Evolutionary conservation across 2,329 filamentous ascomycete species (phyloP).

Genomic region (Furcasterigmium sp.): DNA sequence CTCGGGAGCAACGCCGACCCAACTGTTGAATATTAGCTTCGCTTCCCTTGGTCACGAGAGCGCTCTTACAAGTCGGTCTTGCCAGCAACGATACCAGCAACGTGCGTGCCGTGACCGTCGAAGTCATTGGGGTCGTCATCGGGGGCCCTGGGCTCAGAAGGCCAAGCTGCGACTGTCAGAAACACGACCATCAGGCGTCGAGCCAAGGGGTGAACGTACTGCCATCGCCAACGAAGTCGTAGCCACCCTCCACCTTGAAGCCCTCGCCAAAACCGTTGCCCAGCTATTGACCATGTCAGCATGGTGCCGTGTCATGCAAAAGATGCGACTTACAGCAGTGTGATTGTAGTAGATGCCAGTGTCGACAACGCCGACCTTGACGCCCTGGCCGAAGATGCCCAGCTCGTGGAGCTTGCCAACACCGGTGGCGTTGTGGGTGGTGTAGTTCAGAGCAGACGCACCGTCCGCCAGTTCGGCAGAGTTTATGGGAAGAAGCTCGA

Average conservation of each 20-base stretch:
- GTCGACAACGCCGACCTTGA: conserved; percentile 32
- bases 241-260: conserved; percentile 15
- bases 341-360: conserved; percentile 34
- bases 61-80: conserved; percentile 5
- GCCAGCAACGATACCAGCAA: conserved; percentile 24
- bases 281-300: background rate
- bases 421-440: conserved; percentile 30
- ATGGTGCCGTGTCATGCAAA: background rate
- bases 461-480: background rate
- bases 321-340: conserved; percentile 18
- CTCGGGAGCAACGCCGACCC: conserved; percentile 21
- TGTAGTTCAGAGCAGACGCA: conserved; percentile 19
- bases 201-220: conserved; percentile 1
- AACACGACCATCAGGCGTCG: too few species aligned
- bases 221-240: conserved; percentile 18
- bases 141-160: conserved; percentile 16
- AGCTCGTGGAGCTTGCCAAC: conserved; percentile 29
- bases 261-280: conserved; percentile 8
- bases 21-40: background rate
- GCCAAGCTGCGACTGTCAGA: conserved; percentile 3
- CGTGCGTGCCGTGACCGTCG: conserved; percentile 21
- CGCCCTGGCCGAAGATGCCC: conserved; percentile 31
- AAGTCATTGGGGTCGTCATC: conserved; percentile 23
- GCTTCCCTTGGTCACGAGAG: too few species aligned
- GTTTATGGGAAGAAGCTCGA: conserved; percentile 4